Percentiles rank a stretch among this genome's conserved stretches.
These are phyloP conservation scores for Phytophthora sojae DNA, from an alignment of 352 stramenopile genomes.

Conservation along the genomic window DNA sequence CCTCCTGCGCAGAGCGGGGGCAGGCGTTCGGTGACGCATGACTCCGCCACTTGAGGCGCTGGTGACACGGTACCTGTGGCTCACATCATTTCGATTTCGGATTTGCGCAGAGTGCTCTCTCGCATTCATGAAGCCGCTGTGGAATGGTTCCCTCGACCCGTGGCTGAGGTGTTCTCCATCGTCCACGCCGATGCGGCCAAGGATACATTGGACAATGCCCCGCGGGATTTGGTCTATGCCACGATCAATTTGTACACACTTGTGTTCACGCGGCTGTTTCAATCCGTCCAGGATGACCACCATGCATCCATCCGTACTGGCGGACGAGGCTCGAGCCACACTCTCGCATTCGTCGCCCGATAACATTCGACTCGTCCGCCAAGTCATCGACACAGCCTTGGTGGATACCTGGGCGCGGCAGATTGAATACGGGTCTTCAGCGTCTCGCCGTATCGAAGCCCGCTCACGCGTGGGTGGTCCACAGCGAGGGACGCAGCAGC, in stretches of 20 bases:
- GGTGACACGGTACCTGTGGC: no score
- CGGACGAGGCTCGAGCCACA: not conserved
- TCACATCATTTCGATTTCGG: no score
- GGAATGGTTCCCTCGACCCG: no score
- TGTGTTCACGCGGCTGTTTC: not conserved
- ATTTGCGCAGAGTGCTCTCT: no score
- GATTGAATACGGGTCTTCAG: not conserved
- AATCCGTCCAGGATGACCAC: not conserved
- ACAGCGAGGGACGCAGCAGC: not conserved
- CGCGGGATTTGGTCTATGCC: not conserved
- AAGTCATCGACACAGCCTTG: not conserved
- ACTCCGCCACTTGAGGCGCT: no score
- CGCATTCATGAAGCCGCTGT: no score
- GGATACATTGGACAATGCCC: not conserved
- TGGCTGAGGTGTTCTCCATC: no score
- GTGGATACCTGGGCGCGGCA: not conserved
- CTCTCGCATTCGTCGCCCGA: not conserved
- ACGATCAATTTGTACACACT: not conserved
- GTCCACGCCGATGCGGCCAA: not conserved
- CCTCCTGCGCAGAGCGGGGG: no score
- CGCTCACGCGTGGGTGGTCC: no score
- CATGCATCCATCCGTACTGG: not conserved
- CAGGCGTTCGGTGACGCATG: no score
- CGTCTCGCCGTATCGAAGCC: not conserved
- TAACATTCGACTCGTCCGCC: not conserved